These are phyloP conservation scores for Botrytis sinoallii DNA, from an alignment of 2,329 filamentous ascomycete genomes.

Conservation along the genomic window DNA sequence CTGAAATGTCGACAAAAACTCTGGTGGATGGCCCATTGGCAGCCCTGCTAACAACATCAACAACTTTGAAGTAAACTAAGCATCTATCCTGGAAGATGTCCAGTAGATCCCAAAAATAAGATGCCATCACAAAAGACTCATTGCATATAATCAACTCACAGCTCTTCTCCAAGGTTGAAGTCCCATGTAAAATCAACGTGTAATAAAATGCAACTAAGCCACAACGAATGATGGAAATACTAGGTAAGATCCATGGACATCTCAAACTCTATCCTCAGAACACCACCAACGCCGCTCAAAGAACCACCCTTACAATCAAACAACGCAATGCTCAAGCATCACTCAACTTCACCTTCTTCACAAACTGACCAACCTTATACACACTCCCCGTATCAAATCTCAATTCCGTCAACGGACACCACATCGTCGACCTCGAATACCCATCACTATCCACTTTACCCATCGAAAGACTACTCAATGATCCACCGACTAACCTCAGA, in stretches of 20 bases:
- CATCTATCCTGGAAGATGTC: rapidly evolving
- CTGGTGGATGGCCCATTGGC: neutral
- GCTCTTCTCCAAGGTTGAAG: neutral
- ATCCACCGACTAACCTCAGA: neutral
- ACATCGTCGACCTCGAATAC: neutral
- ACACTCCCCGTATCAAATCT: neutral
- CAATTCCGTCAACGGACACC: neutral
- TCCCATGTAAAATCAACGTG: neutral
- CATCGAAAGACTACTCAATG: neutral
- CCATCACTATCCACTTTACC: neutral
- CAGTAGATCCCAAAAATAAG: neutral
- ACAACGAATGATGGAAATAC: neutral
- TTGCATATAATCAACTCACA: neutral
- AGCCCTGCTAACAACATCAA: too few relatives aligned
- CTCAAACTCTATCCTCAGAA: neutral
- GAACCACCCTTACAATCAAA: too few relatives aligned
- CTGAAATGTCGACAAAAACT: neutral
- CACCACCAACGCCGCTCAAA: neutral
- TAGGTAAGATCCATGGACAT: neutral
- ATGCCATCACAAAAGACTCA: neutral
- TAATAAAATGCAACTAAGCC: neutral
- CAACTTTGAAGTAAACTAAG: neutral
- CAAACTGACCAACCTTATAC: neutral
- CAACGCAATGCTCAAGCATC: neutral
- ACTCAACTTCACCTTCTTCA: too few relatives aligned